These are phyloP conservation scores for Podospora appendiculata DNA, from an alignment of 495 filamentous ascomycete genomes.

Conservation along the genomic window DNA sequence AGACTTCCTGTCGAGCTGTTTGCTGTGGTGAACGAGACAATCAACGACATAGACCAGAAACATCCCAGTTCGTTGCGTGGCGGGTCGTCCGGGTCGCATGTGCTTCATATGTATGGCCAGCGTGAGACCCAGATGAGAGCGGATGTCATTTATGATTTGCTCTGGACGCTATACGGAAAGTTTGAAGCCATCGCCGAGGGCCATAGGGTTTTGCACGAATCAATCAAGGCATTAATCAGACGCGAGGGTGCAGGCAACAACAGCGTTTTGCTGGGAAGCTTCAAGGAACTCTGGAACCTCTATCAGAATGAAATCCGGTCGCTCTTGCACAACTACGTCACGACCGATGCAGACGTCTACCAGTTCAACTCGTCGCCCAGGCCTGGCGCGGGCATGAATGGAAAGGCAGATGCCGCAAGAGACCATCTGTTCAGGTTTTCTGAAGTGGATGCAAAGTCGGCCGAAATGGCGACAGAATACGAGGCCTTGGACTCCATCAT, in stretches of 20 bases:
- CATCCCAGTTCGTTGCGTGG: constrained; percentile 67
- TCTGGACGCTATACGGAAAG: constrained; percentile 90
- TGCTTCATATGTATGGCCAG: constrained; percentile 55
- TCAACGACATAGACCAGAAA: constrained; percentile 83
- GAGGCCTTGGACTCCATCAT: constrained; percentile 89
- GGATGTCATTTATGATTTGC: constrained; percentile 77
- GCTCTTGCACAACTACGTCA: constrained; percentile 91
- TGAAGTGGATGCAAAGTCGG: constrained; percentile 69
- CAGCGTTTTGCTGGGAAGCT: constrained; percentile 61
- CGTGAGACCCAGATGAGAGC: constrained; percentile 64
- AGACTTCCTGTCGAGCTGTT: constrained; percentile 91
- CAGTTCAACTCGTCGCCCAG: constrained; percentile 41
- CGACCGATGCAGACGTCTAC: constrained; percentile 75
- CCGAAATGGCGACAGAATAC: constrained; percentile 70
- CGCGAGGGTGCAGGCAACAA: constrained; percentile 60
- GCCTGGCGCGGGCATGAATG: constrained; percentile 31
- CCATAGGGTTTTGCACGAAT: constrained; percentile 88
- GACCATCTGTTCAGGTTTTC: constrained; percentile 89
- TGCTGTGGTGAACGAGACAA: constrained; percentile 87
- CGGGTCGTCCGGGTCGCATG: constrained; percentile 44
- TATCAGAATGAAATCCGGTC: constrained; percentile 71
- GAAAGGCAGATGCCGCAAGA: constrained; percentile 52
- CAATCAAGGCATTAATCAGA: constrained; percentile 70
- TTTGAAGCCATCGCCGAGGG: constrained; percentile 96
- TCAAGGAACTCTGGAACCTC: constrained; percentile 92